Conservation (phyloP, 2,329 filamentous ascomycete species). For the Shiraia sp. region DNA sequence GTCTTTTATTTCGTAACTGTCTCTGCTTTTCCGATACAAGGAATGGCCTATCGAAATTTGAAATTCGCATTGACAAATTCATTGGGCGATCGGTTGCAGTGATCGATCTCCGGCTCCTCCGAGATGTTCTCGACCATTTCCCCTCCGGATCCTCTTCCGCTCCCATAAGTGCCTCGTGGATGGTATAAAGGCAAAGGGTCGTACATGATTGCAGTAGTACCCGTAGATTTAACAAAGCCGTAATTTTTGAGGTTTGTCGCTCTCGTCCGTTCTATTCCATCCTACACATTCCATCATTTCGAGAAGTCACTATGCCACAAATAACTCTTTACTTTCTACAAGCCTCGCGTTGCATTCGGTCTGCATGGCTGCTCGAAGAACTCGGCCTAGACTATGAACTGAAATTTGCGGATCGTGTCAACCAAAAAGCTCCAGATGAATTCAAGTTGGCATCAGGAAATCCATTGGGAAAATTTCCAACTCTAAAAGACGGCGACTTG, state of each 20-base stretch:
- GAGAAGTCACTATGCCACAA: constrained; percentile 10
- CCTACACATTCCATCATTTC: background rate
- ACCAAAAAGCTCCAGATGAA: constrained; percentile 45
- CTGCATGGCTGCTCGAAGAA: constrained; percentile 54
- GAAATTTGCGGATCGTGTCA: constrained; percentile 46
- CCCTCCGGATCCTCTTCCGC: constrained; percentile 15
- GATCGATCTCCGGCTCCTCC: background rate
- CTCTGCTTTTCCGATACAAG: no score
- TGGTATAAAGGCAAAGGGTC: no score
- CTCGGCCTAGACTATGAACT: constrained; percentile 49
- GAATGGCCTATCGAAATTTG: no score
- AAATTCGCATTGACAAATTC: background rate
- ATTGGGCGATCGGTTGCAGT: background rate
- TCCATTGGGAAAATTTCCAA: constrained; percentile 52
- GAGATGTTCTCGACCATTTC: background rate
- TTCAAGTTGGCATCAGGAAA: constrained; percentile 50
- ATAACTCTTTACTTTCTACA: constrained; percentile 55
- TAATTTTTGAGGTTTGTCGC: no score
- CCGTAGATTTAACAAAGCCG: no score
- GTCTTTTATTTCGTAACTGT: no score
- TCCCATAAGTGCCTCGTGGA: background rate
- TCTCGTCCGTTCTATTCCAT: no score
- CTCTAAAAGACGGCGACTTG: constrained; percentile 48
- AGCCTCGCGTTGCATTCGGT: constrained; percentile 50
- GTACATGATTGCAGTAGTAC: no score